Evolutionary conservation across 306 rosid genomes (phyloP), one percentile per base, ranked within the genome.

Genomic region (Inga leiocalycina): DNA sequence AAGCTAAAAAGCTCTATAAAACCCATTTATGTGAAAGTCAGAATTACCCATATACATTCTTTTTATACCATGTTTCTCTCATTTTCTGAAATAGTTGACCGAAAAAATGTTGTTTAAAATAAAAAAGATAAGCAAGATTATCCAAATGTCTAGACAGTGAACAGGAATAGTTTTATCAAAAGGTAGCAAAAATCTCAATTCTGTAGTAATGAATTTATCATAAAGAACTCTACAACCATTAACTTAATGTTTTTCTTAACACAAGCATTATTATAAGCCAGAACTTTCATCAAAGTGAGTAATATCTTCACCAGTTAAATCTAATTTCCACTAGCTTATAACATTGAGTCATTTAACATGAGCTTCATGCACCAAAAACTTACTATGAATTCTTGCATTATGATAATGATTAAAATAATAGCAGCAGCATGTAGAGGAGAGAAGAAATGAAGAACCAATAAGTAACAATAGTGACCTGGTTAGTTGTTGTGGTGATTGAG

Each of bases 401-500:
- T 24, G 27, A 13, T 67, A 68, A 62, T 6, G 48, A 27, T 65
- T 16, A 34, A 74, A 82, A 69, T 44, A 44, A 45, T 11, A n/a
- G 16, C 68, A 27, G 16, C 10, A 72, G 16, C 6, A 10, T 64
- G 76, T 45, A 69, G 48, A 59, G 14, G 46, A 20, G 17, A 22
- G 59, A 46, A 64, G 10, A 62, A 62, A 24, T 62, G 6, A 43
- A 70, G 46, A 71, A 76, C 15, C 19, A 67, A 74, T 15, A 39
- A 81, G 27, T 43, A 46, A 75, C 49, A 59, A 49, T n/a, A 77
- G 46, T 83, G 81, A 92, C 99, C 93, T 92, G 80, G 80, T 85
- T 51, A 48, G 57, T 79, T 89, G 93, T 79, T 85, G 89, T n/a
- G 98, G 99, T 15, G 97, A 93, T 89, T 86, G 94, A 74, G 80